phyloP scores from a whole-genome alignment of 2,329 filamentous ascomycete genomes.

The Aspergillus fischeri region DNA sequence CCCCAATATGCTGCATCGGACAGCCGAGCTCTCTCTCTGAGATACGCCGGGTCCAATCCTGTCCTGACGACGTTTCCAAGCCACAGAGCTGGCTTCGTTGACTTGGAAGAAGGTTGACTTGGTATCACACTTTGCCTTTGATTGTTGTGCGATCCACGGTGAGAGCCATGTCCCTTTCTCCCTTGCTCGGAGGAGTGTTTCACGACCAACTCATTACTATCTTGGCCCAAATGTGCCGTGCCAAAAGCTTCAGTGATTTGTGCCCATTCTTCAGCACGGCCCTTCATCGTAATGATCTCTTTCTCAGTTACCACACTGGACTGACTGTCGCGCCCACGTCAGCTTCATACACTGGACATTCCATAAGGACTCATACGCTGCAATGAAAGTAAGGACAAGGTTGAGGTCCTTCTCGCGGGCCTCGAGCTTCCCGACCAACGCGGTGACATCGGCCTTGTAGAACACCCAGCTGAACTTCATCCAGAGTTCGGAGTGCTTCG shows the following conservation, averaged over 20 bases:
- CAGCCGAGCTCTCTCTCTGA: not conserved
- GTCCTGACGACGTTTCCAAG: not conserved
- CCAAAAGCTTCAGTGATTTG: not conserved
- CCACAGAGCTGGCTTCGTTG: not conserved
- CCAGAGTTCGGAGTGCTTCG: slow-evolving; percentile 1
- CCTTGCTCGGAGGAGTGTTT: not conserved
- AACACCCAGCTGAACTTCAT: slow-evolving; percentile 2
- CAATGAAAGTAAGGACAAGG: slow-evolving; percentile 2
- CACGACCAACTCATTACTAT: not conserved
- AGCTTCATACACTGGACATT: not conserved
- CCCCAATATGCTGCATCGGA: not conserved
- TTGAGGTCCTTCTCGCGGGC: not conserved
- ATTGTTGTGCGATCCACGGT: not conserved
- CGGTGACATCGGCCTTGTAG: not conserved
- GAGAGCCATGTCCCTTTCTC: not conserved
- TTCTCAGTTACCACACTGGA: slow-evolving; percentile 1
- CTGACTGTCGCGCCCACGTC: not conserved
- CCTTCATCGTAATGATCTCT: not conserved
- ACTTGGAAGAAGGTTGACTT: not conserved
- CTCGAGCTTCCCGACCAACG: not conserved
- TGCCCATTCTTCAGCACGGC: not conserved
- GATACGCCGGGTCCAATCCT: not conserved
- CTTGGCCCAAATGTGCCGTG: not conserved
- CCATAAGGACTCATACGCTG: not conserved
- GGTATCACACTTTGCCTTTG: not conserved